These are phyloP conservation scores for Mortierella antarctica DNA, from an alignment of 192 early-diverging fungal species.

Conservation along the genomic window DNA sequence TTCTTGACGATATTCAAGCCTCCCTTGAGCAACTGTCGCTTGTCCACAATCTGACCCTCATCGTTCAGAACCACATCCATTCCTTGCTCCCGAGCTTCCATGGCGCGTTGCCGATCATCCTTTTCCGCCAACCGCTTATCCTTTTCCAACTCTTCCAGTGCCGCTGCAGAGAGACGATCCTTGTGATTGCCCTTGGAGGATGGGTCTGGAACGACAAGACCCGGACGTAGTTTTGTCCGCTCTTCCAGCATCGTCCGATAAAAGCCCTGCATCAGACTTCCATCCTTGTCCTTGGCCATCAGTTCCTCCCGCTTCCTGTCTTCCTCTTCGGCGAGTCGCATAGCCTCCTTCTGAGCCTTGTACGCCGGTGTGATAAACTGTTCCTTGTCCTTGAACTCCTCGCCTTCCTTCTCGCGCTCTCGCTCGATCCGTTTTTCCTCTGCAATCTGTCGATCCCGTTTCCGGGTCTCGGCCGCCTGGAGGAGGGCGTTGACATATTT, in stretches of 20 bases:
- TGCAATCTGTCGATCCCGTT: constrained; percentile 75
- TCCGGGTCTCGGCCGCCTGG: constrained; percentile 72
- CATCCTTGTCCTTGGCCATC: constrained; percentile 67
- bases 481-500: constrained; percentile 74
- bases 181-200: constrained; percentile 15
- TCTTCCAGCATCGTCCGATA: constrained; percentile 71
- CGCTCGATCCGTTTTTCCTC: constrained; percentile 75
- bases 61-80: constrained; percentile 72
- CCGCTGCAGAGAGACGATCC: constrained; percentile 5
- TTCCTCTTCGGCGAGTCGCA: constrained; percentile 63
- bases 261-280: constrained; percentile 65
- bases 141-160: constrained; percentile 12
- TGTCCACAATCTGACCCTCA: constrained; percentile 79
- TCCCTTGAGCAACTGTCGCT: constrained; percentile 73
- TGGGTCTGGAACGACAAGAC: neutral
- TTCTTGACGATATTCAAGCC: constrained; percentile 75
- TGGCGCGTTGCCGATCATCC: constrained; percentile 43
- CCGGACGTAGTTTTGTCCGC: constrained; percentile 45
- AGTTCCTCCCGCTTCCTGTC: constrained; percentile 71
- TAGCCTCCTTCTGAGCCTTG: constrained; percentile 48
- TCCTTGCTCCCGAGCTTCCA: constrained; percentile 57
- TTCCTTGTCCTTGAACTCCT: constrained; percentile 81
- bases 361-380: constrained; percentile 84
- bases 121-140: constrained; percentile 16
- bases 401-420: constrained; percentile 79